Evolutionary conservation across 2,329 filamentous ascomycete genomes (phyloP).

Genomic region (Daldinia eschscholtzii): DNA sequence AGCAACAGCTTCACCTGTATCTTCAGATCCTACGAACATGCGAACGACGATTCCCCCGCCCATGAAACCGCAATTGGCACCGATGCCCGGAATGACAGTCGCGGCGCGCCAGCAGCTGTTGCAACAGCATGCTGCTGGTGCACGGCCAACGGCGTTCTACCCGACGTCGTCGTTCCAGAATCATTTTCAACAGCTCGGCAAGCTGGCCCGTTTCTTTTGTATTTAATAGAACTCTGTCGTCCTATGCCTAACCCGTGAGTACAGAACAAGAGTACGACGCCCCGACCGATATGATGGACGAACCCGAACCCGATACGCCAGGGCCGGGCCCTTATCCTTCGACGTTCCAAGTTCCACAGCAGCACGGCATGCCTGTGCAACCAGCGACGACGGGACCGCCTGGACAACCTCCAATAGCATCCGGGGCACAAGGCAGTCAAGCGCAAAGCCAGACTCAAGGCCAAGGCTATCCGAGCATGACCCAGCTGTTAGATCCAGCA

Average conservation of each 20-base stretch:
- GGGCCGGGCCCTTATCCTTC: constrained; percentile 75
- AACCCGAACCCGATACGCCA: constrained; percentile 78
- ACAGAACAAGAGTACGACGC: constrained; percentile 98
- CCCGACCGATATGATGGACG: constrained; percentile 88
- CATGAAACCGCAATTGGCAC: constrained; percentile 57
- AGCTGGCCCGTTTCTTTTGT: constrained; percentile 70
- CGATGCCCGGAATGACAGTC: constrained; percentile 54
- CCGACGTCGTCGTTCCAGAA: constrained; percentile 86
- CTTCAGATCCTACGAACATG: constrained; percentile 63
- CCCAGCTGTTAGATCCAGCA: constrained; percentile 78
- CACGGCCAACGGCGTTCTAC: constrained; percentile 70
- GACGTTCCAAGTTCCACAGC: constrained; percentile 61
- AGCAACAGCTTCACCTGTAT: constrained; percentile 59
- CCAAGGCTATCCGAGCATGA: constrained; percentile 72
- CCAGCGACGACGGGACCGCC: constrained; percentile 56
- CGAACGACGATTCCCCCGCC: constrained; percentile 55
- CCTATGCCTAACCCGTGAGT: constrained; percentile 75
- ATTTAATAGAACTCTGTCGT: constrained; percentile 72
- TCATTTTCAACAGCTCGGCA: constrained; percentile 96
- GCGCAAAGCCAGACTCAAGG: constrained; percentile 51
- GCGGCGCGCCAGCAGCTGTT: constrained; percentile 55
- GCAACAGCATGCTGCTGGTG: constrained; percentile 56
- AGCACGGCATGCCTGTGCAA: constrained; percentile 58
- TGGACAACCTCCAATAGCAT: constrained; percentile 54
- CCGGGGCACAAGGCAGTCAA: constrained; percentile 51